phyloP scores from a whole-genome alignment of 495 filamentous ascomycete genomes.

The Collariella sp. region DNA sequence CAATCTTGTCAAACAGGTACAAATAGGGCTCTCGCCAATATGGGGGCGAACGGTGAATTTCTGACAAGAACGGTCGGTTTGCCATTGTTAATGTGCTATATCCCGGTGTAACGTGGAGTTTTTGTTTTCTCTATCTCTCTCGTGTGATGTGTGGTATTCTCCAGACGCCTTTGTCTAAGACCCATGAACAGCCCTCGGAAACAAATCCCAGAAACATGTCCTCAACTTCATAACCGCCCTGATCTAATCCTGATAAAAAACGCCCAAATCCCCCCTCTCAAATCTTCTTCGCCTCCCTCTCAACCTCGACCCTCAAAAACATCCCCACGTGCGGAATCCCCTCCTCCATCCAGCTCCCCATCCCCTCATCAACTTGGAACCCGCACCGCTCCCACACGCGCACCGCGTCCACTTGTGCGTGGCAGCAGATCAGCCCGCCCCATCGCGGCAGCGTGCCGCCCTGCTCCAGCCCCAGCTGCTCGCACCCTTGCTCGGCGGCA shows the following conservation, averaged over 20 bases:
- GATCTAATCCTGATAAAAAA: not conserved
- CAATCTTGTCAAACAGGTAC: constrained; percentile 42
- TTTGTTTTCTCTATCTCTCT: not conserved
- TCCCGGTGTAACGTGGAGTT: constrained; percentile 7
- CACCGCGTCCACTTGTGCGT: constrained; percentile 60
- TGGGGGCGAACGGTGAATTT: constrained; percentile 19
- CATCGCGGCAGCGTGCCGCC: constrained; percentile 40
- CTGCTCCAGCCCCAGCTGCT: constrained; percentile 25
- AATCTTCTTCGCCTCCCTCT: not conserved
- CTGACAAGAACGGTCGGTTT: constrained; percentile 12
- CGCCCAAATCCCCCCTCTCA: not conserved
- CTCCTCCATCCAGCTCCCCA: constrained; percentile 77
- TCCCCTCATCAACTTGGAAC: constrained; percentile 57
- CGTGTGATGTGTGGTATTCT: constrained; percentile 2
- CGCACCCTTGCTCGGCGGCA: constrained; percentile 35
- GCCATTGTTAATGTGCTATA: not conserved
- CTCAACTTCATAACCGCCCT: not conserved
- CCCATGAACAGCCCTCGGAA: not conserved
- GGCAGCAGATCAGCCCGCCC: constrained; percentile 62
- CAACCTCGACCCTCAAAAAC: constrained; percentile 41
- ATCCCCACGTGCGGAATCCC: constrained; percentile 80
- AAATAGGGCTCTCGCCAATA: constrained; percentile 34
- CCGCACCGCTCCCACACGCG: constrained; percentile 55
- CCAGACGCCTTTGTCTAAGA: not conserved
- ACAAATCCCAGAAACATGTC: not conserved